Base-by-base conservation (phyloP, 257 asterid genomes). In the Solanum sitiens region DNA sequence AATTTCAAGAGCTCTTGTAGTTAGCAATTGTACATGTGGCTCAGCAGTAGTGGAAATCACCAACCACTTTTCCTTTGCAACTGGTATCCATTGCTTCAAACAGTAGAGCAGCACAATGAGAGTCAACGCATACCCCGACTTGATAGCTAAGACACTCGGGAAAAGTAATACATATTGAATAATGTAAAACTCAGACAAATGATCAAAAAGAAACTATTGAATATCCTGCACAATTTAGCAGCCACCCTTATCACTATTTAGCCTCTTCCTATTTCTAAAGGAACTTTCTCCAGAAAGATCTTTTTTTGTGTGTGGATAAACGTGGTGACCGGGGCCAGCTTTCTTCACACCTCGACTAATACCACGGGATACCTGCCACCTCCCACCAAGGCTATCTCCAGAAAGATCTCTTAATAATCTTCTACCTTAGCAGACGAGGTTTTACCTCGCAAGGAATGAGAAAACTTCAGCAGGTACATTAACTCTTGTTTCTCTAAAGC, bases 61-160 rank as follows among this genome's bases (percentile, higher is more conserved):
- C 73, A 93, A 88, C 99, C 98, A 95, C 90, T 93, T 94, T 83
- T 95, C 98, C 92, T 93, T 94, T 50, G 93, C 87, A 85, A 93
- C 92, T 11, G 98, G 99, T 76, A 95, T 88, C 96, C 91, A 94
- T 93, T 94, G 94, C 99, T 97, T 91, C 93, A 80, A 80, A 80
- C 68, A 47, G 68, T 80, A 79, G 84, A 79, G 4, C 83, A 76
- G 61, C 12, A 42, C 61, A 76, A n/a, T 2, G 21, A 75, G 30
- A 21, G 61, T 76, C 83, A 76, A 40, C 5, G 12, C 56, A n/a
- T 40, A 42, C 21, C 59, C 37, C n/a, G 0, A 42, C 37, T 76
- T 39, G 59, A 75, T 74, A 40, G 20, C 20, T 23, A 39, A 75
- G 10, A 75, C 21, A 75, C 59, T 75, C 35, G 0, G 33, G 20